phyloP scores from a whole-genome alignment of 75 land plant genomes.

The Azolla pinnata region DNA sequence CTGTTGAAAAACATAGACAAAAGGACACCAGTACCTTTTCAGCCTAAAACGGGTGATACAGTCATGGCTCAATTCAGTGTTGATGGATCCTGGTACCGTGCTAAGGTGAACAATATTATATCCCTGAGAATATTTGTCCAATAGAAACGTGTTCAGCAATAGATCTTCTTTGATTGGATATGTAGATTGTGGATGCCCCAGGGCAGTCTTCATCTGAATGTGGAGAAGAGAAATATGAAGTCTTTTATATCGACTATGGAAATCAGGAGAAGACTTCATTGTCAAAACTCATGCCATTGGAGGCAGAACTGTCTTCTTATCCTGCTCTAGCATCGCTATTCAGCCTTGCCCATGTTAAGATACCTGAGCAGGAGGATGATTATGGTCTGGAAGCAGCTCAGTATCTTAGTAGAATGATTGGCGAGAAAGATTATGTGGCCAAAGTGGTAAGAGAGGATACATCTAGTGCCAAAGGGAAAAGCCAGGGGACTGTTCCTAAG shows the following conservation, averaged over 20 bases:
- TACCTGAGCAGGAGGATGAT: slow-evolving; percentile 75
- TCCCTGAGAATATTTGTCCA: too few relatives aligned
- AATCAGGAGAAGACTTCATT: slow-evolving; percentile 76
- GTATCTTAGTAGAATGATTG: slow-evolving; percentile 37
- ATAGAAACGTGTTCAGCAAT: neutral
- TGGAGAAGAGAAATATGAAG: slow-evolving; percentile 61
- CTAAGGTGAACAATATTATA: slow-evolving; percentile 61
- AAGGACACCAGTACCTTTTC: slow-evolving; percentile 62
- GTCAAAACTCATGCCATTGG: slow-evolving; percentile 66
- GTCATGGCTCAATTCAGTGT: slow-evolving; percentile 80
- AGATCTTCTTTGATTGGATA: too few relatives aligned
- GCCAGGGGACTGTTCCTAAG: slow-evolving; percentile 83
- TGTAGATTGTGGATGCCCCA: slow-evolving; percentile 79
- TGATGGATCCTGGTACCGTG: slow-evolving; percentile 92
- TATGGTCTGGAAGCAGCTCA: slow-evolving; percentile 81
- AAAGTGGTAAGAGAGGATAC: slow-evolving; percentile 63
- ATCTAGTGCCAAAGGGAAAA: slow-evolving; percentile 82
- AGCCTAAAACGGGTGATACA: slow-evolving; percentile 79
- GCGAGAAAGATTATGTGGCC: slow-evolving; percentile 50
- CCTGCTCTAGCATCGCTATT: slow-evolving; percentile 85
- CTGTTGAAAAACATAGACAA: slow-evolving; percentile 53
- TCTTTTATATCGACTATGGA: slow-evolving; percentile 94
- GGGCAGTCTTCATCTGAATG: slow-evolving; percentile 50
- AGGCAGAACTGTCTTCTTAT: slow-evolving; percentile 44
- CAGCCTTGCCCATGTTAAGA: slow-evolving; percentile 72